Base-by-base conservation (phyloP, 192 early-diverging fungal species). In the Umbelopsis sp. region DNA sequence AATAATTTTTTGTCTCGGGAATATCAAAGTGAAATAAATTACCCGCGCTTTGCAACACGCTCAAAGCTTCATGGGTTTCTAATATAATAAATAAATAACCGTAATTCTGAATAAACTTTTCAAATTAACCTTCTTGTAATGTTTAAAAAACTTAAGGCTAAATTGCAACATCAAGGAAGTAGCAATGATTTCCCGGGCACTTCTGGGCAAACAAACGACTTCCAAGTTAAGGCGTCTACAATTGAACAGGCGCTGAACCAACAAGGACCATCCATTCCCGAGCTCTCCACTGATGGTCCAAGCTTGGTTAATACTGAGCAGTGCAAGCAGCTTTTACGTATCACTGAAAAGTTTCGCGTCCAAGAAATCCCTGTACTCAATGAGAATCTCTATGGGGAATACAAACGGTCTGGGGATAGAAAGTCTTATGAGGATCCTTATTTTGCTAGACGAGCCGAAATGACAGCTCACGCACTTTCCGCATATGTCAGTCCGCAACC, bases 351-450 rank as follows among this genome's bases (percentile, higher is more conserved):
- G 27, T 7, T 16, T 30, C 55, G 55, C 9, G 21, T 52, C 13
- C 27, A 18, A 11, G 15, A 61, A 0, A 61, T 49, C 5, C 48
- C 55, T 33, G 30, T 27, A 18, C 25, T 61, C 3, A 61, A 11
- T 10, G 23, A 61, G 5, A 4, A 27, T 10, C 25, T 61, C 13
- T 61, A 61, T 25, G 13, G 25, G 0, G 55, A 61, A 3, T 61
- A 61, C 27, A 22, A 61, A 35, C 21, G 25, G 16, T 13, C 12
- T 25, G 55, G 55, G 2, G 30, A 61, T n/a, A 61, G 55, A 61
- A 61, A 61, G 13, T 61, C 33, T 35, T 61, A 35, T 35, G 55
- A 61, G 13, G 55, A 61, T 35, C 55, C 55, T n/a, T 61, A 61
- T 12, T 61, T 61, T 61, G 23, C 25, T 27, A 33, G 55, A 35